A percentile compares a stretch with the other conserved stretches of the same genome.
These are phyloP conservation scores for Apophysomyces ossiformis DNA, from an alignment of 371 early-diverging fungal species.

Conservation along the genomic window DNA sequence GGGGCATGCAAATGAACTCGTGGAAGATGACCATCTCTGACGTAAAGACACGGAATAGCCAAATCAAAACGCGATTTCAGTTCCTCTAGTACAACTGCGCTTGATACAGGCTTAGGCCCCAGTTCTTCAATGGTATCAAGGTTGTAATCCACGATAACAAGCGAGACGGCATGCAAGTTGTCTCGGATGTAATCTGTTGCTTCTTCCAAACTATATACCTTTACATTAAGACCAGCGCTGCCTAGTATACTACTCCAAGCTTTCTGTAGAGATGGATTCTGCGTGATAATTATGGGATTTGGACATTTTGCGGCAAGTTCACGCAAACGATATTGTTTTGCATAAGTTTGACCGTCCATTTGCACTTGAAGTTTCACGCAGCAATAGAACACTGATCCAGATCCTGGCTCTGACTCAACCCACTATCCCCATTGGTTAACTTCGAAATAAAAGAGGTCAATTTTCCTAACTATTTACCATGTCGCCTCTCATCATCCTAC, in stretches of 20 bases:
- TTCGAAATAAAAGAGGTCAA: background rate
- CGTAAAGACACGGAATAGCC: conserved; percentile 15
- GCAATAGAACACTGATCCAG: conserved; percentile 53
- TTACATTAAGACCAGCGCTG: background rate
- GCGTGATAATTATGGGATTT: conserved; percentile 19
- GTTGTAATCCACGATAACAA: conserved; percentile 19
- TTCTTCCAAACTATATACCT: conserved; percentile 7
- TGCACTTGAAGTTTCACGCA: conserved; percentile 34
- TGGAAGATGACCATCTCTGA: conserved; percentile 17
- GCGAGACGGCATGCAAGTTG: background rate
- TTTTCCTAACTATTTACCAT: conserved; percentile 28
- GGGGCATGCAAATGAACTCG: background rate
- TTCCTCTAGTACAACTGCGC: conserved; percentile 11
- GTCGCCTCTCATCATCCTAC: conserved; percentile 57
- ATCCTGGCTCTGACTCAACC: conserved; percentile 51
- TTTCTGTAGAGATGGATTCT: conserved; percentile 8
- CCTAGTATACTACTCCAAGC: conserved; percentile 11
- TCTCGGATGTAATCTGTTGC: conserved; percentile 6
- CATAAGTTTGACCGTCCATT: conserved; percentile 21
- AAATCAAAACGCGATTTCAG: conserved; percentile 12
- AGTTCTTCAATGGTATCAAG: conserved; percentile 16
- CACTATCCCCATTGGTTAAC: conserved; percentile 20
- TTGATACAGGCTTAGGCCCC: conserved; percentile 15
- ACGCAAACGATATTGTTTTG: conserved; percentile 21
- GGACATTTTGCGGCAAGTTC: conserved; percentile 17